Evolutionary conservation across 495 filamentous ascomycete species (phyloP).

Genomic region (Aspergillus sclerotiicarbonarius): DNA sequence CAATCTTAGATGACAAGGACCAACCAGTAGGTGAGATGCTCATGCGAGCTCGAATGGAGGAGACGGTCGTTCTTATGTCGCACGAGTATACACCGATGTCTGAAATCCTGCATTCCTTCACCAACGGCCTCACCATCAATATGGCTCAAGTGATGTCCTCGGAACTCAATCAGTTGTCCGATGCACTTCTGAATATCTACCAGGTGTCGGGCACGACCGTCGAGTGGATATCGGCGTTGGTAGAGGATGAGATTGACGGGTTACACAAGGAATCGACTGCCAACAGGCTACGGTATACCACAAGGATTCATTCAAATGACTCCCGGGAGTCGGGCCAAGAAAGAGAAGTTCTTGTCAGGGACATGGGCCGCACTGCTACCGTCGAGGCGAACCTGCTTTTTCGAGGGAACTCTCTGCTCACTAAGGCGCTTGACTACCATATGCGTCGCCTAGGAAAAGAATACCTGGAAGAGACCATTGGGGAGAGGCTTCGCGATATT

Average conservation of each 20-base stretch:
- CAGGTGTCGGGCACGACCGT: constrained; percentile 87
- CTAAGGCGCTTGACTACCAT: constrained; percentile 89
- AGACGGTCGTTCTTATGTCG: constrained; percentile 82
- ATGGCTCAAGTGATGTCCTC: constrained; percentile 77
- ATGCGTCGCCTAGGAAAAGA: constrained; percentile 94
- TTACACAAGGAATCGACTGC: constrained; percentile 70
- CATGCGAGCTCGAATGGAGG: constrained; percentile 78
- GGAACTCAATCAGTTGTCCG: constrained; percentile 74
- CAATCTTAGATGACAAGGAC: constrained; percentile 68
- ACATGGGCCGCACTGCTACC: constrained; percentile 55
- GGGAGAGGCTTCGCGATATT: constrained; percentile 81
- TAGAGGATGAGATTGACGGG: constrained; percentile 96
- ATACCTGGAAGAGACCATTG: constrained; percentile 84
- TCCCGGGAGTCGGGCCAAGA: constrained; percentile 63
- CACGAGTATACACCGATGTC: constrained; percentile 82
- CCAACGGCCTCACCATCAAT: constrained; percentile 77
- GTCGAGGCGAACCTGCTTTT: constrained; percentile 93
- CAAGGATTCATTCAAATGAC: constrained; percentile 76
- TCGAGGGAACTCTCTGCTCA: constrained; percentile 90
- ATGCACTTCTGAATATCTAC: constrained; percentile 89
- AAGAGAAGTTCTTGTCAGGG: constrained; percentile 59
- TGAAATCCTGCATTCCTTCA: constrained; percentile 81
- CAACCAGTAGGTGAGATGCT: constrained; percentile 83
- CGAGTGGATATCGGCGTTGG: constrained; percentile 89
- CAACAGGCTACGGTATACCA: constrained; percentile 69